Evolutionary conservation across 768 basidiomycete species (phyloP).

Genomic region (Porphyrellus cyaneotinctus): DNA sequence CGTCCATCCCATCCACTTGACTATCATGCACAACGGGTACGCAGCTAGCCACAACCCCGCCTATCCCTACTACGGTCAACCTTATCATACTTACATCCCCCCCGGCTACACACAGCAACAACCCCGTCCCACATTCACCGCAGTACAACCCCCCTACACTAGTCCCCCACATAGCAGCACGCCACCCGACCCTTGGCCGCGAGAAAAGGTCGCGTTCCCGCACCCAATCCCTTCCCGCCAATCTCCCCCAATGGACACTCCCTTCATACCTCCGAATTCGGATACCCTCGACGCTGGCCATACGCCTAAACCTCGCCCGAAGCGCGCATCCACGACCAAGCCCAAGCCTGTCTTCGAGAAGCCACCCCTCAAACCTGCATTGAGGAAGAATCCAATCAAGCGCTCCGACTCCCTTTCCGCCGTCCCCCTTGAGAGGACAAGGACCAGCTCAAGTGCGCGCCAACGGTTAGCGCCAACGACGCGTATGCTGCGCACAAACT

Average conservation of each 20-base stretch:
- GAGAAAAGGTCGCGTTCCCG: slow-evolving; percentile 33
- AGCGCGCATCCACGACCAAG: slow-evolving; percentile 34
- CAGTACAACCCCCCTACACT: slow-evolving; percentile 13
- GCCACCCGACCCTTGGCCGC: slow-evolving; percentile 31
- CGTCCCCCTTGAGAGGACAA: slow-evolving; percentile 34
- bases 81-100: slow-evolving; percentile 36
- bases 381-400: slow-evolving; percentile 44
- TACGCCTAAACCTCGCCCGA: slow-evolving; percentile 30
- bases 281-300: slow-evolving; percentile 17
- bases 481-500: slow-evolving; percentile 33
- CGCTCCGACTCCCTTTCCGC: slow-evolving; percentile 23
- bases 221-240: slow-evolving; percentile 20
- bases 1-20: slow-evolving; percentile 1
- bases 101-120: slow-evolving; percentile 26
- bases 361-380: slow-evolving; percentile 50
- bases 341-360: slow-evolving; percentile 24
- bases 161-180: slow-evolving; percentile 31
- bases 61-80: slow-evolving; percentile 46
- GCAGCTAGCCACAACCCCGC: slow-evolving; percentile 37
- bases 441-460: slow-evolving; percentile 40
- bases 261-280: slow-evolving; percentile 27
- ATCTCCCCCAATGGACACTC: slow-evolving; percentile 15
- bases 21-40: slow-evolving; percentile 31
- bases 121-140: slow-evolving; percentile 14
- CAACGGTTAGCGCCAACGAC: slow-evolving; percentile 30